Conservation (phyloP, 257 asterid species). For the Prunella vulgaris region DNA sequence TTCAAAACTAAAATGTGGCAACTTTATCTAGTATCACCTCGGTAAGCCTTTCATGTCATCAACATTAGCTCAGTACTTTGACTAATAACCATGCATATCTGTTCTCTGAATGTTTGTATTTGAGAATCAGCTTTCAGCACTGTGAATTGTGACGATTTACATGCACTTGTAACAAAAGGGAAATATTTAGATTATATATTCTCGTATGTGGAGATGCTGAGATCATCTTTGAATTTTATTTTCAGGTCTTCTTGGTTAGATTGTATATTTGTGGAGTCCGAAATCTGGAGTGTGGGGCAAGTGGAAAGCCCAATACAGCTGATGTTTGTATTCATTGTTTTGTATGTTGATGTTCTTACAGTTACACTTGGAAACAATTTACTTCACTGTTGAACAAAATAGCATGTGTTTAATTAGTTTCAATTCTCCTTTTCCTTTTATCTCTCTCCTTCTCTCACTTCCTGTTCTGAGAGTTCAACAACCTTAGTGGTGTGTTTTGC, state of each 20-base stretch:
- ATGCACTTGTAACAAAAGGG: not conserved
- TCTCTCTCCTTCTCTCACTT: not conserved
- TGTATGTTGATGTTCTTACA: constrained; percentile 12
- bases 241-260: constrained; percentile 22
- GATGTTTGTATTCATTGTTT: constrained; percentile 3
- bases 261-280: constrained; percentile 1
- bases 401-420: not conserved
- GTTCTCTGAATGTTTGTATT: not conserved
- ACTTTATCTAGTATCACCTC: not conserved
- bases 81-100: not conserved
- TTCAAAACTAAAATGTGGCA: not conserved
- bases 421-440: not conserved
- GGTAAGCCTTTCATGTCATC: not conserved
- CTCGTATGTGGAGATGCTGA: constrained; percentile 14
- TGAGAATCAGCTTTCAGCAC: not conserved
- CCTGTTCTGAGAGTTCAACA: not conserved
- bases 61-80: not conserved
- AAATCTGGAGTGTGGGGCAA: constrained; percentile 21
- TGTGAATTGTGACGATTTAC: not conserved
- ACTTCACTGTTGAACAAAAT: not conserved
- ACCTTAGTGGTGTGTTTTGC: not conserved
- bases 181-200: not conserved
- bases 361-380: constrained; percentile 13
- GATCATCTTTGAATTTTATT: constrained; percentile 3
- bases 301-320: constrained; percentile 17